phyloP scores from a whole-genome alignment of 1,284 basidiomycete species.

The Naganishia sp. region DNA sequence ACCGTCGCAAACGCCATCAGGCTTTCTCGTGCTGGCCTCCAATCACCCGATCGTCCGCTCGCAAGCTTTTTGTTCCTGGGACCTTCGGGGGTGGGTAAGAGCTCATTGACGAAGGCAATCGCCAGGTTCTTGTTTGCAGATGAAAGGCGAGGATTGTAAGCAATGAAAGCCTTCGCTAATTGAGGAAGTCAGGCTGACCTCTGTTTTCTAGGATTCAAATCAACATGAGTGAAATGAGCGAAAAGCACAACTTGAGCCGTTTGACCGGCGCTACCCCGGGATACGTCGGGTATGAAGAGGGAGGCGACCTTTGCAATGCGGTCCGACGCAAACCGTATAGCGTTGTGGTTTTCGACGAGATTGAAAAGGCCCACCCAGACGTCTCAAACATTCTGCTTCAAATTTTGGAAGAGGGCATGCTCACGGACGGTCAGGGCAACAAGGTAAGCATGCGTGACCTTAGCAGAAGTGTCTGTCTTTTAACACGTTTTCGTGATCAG shows the following conservation, averaged over 20 bases:
- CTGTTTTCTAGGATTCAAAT: slow-evolving; percentile 67
- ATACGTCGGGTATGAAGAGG: slow-evolving; percentile 89
- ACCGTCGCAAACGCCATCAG: slow-evolving; percentile 84
- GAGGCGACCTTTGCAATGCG: slow-evolving; percentile 78
- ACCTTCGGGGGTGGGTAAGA: slow-evolving; percentile 73
- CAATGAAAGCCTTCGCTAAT: slow-evolving; percentile 34
- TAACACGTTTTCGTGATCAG: slow-evolving; percentile 30
- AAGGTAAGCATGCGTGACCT: slow-evolving; percentile 12
- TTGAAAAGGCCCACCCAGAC: slow-evolving; percentile 55
- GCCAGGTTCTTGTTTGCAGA: slow-evolving; percentile 85
- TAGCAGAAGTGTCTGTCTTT: not conserved
- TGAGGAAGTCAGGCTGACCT: slow-evolving; percentile 1
- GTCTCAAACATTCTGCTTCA: slow-evolving; percentile 89
- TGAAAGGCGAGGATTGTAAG: slow-evolving; percentile 76
- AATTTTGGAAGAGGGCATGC: slow-evolving; percentile 84
- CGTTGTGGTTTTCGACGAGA: slow-evolving; percentile 43
- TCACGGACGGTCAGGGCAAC: slow-evolving; percentile 65
- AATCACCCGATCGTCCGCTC: slow-evolving; percentile 80
- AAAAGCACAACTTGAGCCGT: slow-evolving; percentile 84
- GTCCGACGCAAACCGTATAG: slow-evolving; percentile 69
- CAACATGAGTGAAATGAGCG: slow-evolving; percentile 91
- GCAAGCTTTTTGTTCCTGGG: slow-evolving; percentile 89
- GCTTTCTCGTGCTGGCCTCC: slow-evolving; percentile 84
- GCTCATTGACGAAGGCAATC: slow-evolving; percentile 82
- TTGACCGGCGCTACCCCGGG: slow-evolving; percentile 85